These are phyloP conservation scores for Haberlea rhodopensis DNA, from an alignment of 257 asterid species.

Conservation along the genomic window DNA sequence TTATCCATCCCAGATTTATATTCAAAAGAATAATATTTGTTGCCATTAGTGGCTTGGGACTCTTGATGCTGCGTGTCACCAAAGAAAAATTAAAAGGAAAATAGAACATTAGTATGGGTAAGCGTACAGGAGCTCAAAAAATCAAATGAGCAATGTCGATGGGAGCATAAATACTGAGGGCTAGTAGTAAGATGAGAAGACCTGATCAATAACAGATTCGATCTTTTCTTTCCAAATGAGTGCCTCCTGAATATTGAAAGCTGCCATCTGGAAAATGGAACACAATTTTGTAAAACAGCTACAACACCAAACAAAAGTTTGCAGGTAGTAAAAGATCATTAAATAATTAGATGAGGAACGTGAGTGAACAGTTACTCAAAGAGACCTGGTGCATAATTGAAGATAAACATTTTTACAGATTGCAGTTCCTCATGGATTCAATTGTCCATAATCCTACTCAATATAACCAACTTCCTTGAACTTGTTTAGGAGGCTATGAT, in stretches of 20 bases:
- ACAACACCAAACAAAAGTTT: constrained; percentile 21
- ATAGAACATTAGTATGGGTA: constrained; percentile 11
- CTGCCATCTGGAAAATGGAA: constrained; percentile 82
- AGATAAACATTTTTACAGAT: not conserved
- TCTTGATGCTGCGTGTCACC: constrained; percentile 81
- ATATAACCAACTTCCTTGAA: constrained; percentile 22
- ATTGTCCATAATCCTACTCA: constrained; percentile 15
- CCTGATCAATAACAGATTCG: constrained; percentile 86
- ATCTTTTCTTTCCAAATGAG: constrained; percentile 96
- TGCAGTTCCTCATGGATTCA: constrained; percentile 6
- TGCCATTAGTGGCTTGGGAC: constrained; percentile 68
- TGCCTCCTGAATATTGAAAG: constrained; percentile 98
- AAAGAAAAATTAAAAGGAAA: constrained; percentile 26
- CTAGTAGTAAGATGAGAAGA: constrained; percentile 19
- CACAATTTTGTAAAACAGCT: constrained; percentile 21
- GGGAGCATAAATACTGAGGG: constrained; percentile 11
- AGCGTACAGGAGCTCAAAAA: constrained; percentile 16
- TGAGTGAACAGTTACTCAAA: constrained; percentile 4
- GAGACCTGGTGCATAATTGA: constrained; percentile 12
- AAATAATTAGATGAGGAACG: constrained; percentile 14
- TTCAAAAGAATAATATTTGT: constrained; percentile 75
- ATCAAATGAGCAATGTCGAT: no score
- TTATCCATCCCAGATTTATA: no score
- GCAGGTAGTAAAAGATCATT: constrained; percentile 9
- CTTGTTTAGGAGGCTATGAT: constrained; percentile 6